Conservation (phyloP, 2,329 filamentous ascomycete genomes). For the Epichloe coenophiala region DNA sequence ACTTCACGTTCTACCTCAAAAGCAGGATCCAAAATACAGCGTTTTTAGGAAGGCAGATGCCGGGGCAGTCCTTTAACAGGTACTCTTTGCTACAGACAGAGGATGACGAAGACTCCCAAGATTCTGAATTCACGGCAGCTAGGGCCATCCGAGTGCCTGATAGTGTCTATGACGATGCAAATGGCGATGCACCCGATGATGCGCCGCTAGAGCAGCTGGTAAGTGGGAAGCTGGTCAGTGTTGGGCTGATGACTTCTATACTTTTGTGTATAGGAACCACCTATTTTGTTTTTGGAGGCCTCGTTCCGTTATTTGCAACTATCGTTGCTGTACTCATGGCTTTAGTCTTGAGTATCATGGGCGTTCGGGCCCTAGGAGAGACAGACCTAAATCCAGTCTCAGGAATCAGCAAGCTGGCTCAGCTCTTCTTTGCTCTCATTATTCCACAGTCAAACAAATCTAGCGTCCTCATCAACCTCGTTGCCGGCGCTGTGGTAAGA, state of each 20-base stretch:
- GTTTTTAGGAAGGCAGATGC: not conserved
- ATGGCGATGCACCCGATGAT: slow-evolving; percentile 48
- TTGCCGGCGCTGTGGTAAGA: slow-evolving; percentile 67
- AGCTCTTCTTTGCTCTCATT: slow-evolving; percentile 85
- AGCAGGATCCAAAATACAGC: not conserved
- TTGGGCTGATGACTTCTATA: slow-evolving; percentile 67
- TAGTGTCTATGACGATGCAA: slow-evolving; percentile 4
- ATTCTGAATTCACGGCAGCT: not conserved
- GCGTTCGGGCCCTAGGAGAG: slow-evolving; percentile 55
- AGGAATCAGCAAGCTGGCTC: slow-evolving; percentile 91
- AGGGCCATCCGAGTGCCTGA: not conserved
- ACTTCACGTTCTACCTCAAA: not conserved
- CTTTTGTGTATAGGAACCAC: slow-evolving; percentile 69
- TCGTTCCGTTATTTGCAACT: slow-evolving; percentile 68
- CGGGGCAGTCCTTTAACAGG: slow-evolving; percentile 5
- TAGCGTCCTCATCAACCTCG: slow-evolving; percentile 85
- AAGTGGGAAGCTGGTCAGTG: slow-evolving; percentile 51
- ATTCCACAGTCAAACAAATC: slow-evolving; percentile 70
- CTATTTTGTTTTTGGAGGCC: slow-evolving; percentile 66
- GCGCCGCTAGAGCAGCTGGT: slow-evolving; percentile 77
- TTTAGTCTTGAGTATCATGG: slow-evolving; percentile 63
- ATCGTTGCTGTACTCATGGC: slow-evolving; percentile 73
- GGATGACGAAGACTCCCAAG: not conserved
- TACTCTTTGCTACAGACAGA: slow-evolving; percentile 12
- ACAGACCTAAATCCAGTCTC: slow-evolving; percentile 95